Conservation (phyloP, 306 rosid genomes). For the Sechiopsis laciniata region DNA sequence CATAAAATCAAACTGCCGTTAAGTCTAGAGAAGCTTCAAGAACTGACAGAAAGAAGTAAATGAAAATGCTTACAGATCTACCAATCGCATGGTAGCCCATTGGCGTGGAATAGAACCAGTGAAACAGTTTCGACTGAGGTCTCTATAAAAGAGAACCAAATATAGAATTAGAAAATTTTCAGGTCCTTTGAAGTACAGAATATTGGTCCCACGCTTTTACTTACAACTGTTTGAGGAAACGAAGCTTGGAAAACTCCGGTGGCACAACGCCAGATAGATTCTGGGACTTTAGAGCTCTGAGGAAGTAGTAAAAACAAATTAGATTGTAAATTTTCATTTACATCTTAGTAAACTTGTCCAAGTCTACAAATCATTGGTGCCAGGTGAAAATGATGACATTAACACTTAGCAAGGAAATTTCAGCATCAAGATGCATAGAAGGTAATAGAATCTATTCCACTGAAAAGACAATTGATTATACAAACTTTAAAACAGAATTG, state of each 20-base stretch:
- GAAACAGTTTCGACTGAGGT: conserved; percentile 66
- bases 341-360: neutral
- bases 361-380: neutral
- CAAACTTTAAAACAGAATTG: neutral
- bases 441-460: neutral
- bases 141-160: conserved; percentile 36
- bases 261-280: conserved; percentile 67
- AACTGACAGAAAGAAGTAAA: conserved; percentile 22
- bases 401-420: conserved; percentile 10
- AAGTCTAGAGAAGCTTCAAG: conserved; percentile 1
- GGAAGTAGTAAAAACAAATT: neutral
- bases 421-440: neutral
- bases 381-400: neutral
- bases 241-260: conserved; percentile 77
- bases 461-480: neutral
- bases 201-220: conserved; percentile 29
- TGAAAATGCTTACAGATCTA: conserved; percentile 48
- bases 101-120: conserved; percentile 62
- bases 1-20: conserved; percentile 11
- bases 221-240: conserved; percentile 53
- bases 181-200: conserved; percentile 14
- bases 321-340: neutral
- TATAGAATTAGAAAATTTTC: conserved; percentile 23
- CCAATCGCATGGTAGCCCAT: conserved; percentile 68
- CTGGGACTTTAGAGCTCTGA: conserved; percentile 72